Evolutionary conservation across 2,329 filamentous ascomycete genomes (phyloP).

Genomic region (Diaporthe ilicicola): DNA sequence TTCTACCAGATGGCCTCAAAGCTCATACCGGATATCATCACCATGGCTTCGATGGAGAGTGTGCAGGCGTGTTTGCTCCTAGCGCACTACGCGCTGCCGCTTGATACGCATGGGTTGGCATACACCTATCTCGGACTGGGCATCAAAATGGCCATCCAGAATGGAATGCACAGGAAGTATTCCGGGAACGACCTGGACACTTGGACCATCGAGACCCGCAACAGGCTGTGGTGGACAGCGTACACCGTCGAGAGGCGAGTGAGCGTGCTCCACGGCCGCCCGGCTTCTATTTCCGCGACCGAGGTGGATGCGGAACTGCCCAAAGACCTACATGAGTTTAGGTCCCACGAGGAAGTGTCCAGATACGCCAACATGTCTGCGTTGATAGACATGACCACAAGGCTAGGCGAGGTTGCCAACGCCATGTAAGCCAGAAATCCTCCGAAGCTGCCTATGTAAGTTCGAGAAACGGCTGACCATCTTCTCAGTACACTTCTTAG

Average conservation of each 20-base stretch:
- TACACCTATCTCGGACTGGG: conserved; percentile 66
- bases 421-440: conserved; percentile 45
- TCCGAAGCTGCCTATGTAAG: background rate
- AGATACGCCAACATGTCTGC: conserved; percentile 31
- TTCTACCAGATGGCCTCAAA: conserved; percentile 65
- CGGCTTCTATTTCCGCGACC: conserved; percentile 59
- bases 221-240: conserved; percentile 65
- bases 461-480: conserved; percentile 31
- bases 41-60: conserved; percentile 63
- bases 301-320: conserved; percentile 65
- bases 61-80: conserved; percentile 66
- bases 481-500: conserved; percentile 47
- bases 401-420: conserved; percentile 48
- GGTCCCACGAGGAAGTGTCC: conserved; percentile 14
- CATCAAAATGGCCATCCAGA: conserved; percentile 65
- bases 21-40: conserved; percentile 64
- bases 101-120: conserved; percentile 64
- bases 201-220: conserved; percentile 59
- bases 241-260: conserved; percentile 66
- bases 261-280: conserved; percentile 64
- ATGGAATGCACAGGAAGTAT: conserved; percentile 66
- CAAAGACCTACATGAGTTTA: conserved; percentile 49
- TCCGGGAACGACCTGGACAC: conserved; percentile 56
- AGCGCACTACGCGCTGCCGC: conserved; percentile 62
- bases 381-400: conserved; percentile 44